Evolutionary conservation across 1,284 basidiomycete genomes (phyloP).

Genomic region (Ceratobasidium sp.): DNA sequence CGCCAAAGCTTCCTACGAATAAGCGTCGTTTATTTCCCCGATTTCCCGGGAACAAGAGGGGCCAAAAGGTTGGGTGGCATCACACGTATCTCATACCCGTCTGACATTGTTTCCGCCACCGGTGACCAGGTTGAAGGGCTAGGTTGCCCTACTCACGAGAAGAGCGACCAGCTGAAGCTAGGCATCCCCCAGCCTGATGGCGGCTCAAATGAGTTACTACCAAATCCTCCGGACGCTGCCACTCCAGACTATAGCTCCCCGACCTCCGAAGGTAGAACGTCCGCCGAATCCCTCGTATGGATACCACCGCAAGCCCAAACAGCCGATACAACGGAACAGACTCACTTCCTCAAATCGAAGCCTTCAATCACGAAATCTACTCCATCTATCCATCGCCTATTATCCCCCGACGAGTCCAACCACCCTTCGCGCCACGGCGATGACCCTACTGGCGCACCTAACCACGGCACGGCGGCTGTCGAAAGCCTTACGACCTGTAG

Average conservation of each 20-base stretch:
- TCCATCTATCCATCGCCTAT: neutral
- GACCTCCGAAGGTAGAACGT: neutral
- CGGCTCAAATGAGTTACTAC: neutral
- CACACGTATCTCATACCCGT: neutral
- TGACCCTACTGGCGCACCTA: neutral
- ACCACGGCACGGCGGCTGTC: too few relatives aligned
- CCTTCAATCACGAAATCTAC: neutral
- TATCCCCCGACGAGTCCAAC: neutral
- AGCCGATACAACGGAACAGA: neutral
- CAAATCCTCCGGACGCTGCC: neutral
- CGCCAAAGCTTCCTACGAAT: neutral
- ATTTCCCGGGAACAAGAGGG: neutral
- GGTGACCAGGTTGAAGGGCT: neutral
- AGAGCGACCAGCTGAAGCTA: neutral
- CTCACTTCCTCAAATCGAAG: neutral
- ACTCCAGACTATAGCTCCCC: neutral
- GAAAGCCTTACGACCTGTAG: neutral
- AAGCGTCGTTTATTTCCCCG: neutral
- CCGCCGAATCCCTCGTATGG: neutral
- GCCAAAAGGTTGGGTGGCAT: neutral
- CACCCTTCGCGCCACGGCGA: too few relatives aligned
- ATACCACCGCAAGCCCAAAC: neutral
- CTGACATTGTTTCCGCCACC: neutral
- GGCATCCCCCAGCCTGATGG: neutral
- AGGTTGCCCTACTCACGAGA: neutral